phyloP scores from a whole-genome alignment of 495 filamentous ascomycete species.

The Xylaria cubensis region DNA sequence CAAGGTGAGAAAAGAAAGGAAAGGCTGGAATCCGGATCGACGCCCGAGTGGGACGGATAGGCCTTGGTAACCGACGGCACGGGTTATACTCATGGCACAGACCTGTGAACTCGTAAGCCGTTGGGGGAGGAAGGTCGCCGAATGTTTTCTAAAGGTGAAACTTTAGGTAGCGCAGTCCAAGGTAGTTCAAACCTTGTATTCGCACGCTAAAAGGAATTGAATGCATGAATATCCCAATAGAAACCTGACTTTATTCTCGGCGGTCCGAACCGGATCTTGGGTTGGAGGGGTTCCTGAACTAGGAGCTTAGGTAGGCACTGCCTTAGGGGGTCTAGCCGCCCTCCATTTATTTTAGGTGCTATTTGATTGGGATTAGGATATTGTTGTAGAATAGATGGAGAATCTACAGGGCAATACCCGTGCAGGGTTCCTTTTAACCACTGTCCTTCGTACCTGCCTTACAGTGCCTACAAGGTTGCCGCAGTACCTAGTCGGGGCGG shows the following conservation, averaged over 20 bases:
- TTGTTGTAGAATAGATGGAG: too few species aligned
- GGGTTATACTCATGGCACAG: background rate
- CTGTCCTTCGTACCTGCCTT: too few species aligned
- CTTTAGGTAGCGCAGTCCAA: background rate
- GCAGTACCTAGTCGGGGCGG: background rate
- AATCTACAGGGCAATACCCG: too few species aligned
- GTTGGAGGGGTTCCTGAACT: background rate
- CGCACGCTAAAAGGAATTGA: background rate
- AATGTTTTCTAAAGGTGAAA: background rate
- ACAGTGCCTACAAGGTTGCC: too few species aligned
- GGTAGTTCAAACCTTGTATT: background rate
- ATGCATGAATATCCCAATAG: background rate
- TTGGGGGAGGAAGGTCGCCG: background rate
- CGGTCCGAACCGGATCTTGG: slow-evolving; percentile 1
- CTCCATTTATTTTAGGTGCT: too few species aligned
- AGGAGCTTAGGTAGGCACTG: background rate
- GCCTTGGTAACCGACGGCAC: slow-evolving; percentile 3
- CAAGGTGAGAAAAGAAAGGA: background rate
- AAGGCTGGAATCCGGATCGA: background rate
- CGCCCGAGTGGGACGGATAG: background rate
- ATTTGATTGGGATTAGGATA: too few species aligned
- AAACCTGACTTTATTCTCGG: background rate
- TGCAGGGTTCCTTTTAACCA: too few species aligned
- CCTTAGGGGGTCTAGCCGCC: background rate
- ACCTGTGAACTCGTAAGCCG: background rate